Conservation (phyloP, 495 filamentous ascomycete genomes). For the Tirmania nivea region DNA sequence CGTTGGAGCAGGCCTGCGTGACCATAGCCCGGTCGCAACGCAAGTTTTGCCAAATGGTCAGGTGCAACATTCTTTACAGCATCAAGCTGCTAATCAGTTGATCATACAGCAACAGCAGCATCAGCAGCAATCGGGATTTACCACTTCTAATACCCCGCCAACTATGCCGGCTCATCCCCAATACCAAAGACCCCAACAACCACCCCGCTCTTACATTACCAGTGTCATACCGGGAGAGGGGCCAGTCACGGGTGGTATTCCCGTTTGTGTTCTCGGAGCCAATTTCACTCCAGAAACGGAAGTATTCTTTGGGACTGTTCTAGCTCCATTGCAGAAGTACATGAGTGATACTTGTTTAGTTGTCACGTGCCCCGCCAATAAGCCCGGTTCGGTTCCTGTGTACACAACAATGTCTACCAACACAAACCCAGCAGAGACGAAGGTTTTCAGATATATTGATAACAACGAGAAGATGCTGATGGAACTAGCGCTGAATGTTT, state of each 20-base stretch:
- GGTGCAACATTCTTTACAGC: neutral
- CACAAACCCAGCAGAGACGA: slow-evolving; percentile 26
- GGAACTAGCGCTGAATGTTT: slow-evolving; percentile 33
- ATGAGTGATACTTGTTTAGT: slow-evolving; percentile 71
- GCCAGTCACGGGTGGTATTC: slow-evolving; percentile 57
- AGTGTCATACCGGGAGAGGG: slow-evolving; percentile 56
- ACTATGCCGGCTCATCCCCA: neutral
- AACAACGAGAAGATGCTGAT: slow-evolving; percentile 55
- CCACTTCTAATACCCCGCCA: neutral
- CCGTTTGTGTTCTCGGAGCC: slow-evolving; percentile 63
- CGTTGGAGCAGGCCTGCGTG: neutral
- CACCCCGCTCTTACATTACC: slow-evolving; percentile 22
- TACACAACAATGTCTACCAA: slow-evolving; percentile 34
- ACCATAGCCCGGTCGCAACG: neutral
- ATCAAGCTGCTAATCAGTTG: neutral
- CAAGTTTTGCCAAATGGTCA: neutral
- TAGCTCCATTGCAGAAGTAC: slow-evolving; percentile 58
- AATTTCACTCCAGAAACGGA: slow-evolving; percentile 61
- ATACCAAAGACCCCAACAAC: slow-evolving; percentile 8
- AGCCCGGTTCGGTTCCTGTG: slow-evolving; percentile 41
- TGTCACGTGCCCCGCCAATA: slow-evolving; percentile 56
- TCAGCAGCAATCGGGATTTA: neutral
- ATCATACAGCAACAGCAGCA: neutral
- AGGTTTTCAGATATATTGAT: slow-evolving; percentile 60
- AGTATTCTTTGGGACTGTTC: slow-evolving; percentile 63